Evolutionary conservation across 2,329 filamentous ascomycete genomes (phyloP).

Genomic region (Beauveria varroae): DNA sequence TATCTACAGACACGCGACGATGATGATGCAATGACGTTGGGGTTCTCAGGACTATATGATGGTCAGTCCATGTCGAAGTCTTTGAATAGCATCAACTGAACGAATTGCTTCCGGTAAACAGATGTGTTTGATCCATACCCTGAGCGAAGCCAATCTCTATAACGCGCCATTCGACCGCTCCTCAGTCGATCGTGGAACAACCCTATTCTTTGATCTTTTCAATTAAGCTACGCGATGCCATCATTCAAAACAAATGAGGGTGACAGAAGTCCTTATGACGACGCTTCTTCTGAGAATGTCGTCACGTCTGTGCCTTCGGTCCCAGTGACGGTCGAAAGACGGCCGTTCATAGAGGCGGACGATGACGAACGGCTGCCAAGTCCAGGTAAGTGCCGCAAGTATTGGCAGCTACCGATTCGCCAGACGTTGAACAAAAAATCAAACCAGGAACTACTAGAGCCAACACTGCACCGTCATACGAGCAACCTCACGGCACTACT

Average conservation of each 20-base stretch:
- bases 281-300: neutral
- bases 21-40: no score
- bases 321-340: conserved; percentile 20
- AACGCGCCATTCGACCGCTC: no score
- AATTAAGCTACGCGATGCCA: neutral
- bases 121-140: no score
- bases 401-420: neutral
- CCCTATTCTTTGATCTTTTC: no score
- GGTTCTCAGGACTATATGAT: no score
- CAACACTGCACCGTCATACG: conserved; percentile 27
- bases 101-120: no score
- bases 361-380: conserved; percentile 20
- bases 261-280: neutral
- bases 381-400: conserved; percentile 6
- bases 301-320: conserved; percentile 11
- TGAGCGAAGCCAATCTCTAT: no score
- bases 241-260: neutral
- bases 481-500: conserved; percentile 27
- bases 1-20: no score
- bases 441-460: conserved; percentile 25
- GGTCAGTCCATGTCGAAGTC: no score
- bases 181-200: no score
- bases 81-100: no score
- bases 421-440: neutral
- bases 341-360: conserved; percentile 22